These are phyloP conservation scores for Fusarium beomiforme DNA, from an alignment of 2,329 filamentous ascomycete genomes.

Conservation along the genomic window DNA sequence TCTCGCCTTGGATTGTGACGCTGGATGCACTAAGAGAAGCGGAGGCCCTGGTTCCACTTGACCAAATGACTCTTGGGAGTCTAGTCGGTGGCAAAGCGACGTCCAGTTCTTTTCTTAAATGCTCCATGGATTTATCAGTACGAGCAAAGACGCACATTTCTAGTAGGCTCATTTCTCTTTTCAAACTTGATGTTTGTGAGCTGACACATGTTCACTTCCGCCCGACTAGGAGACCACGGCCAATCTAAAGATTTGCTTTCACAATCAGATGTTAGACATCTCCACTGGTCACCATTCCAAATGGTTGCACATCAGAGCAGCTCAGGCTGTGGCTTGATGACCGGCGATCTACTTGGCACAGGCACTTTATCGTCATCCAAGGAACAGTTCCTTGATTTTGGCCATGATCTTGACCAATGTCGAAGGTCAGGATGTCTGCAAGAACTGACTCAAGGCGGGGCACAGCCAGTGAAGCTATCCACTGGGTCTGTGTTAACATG, in stretches of 20 bases:
- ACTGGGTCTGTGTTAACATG: neutral
- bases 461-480: neutral
- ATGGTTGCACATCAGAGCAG: neutral
- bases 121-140: too few species aligned
- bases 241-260: neutral
- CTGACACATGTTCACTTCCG: neutral
- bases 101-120: too few species aligned
- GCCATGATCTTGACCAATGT: neutral
- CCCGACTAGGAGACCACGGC: too few species aligned
- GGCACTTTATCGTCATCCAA: neutral
- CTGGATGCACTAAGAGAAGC: neutral
- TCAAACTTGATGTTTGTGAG: too few species aligned
- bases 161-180: too few species aligned
- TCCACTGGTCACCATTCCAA: neutral
- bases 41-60: neutral
- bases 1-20: neutral
- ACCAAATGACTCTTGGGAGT: too few species aligned
- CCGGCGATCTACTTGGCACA: neutral
- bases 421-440: neutral
- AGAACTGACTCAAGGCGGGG: neutral
- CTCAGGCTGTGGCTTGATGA: neutral
- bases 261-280: neutral
- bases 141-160: neutral
- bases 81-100: neutral
- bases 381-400: neutral